A percentile compares a stretch with the other conserved stretches of the same genome.
These are phyloP conservation scores for Leccinum fallax DNA, from an alignment of 1,284 basidiomycete genomes.

Conservation along the genomic window DNA sequence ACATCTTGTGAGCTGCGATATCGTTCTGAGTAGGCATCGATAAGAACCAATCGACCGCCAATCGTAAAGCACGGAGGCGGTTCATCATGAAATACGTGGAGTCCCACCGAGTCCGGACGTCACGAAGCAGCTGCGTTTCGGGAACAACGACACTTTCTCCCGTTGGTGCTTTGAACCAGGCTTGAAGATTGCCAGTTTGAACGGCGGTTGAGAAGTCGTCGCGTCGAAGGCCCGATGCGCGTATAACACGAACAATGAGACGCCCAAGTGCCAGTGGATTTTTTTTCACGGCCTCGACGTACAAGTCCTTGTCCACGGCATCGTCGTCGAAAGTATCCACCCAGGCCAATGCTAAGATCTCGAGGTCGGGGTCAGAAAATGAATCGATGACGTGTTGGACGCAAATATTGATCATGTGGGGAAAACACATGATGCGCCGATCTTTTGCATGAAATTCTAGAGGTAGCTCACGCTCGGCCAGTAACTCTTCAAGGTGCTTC, in stretches of 20 bases:
- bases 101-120: neutral
- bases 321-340: neutral
- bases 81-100: neutral
- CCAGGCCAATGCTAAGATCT: neutral
- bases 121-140: neutral
- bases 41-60: no score
- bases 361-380: neutral
- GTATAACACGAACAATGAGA: neutral
- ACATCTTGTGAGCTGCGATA: no score
- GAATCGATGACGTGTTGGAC: neutral
- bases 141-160: neutral
- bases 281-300: no score
- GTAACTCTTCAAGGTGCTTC: neutral
- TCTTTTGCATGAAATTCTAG: neutral
- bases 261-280: no score
- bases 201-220: neutral
- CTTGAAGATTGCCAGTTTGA: neutral
- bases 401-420: neutral
- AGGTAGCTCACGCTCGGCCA: neutral
- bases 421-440: neutral
- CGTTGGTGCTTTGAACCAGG: neutral
- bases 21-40: no score
- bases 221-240: neutral
- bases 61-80: no score
- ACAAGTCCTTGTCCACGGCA: neutral